Conservation (phyloP, 2,329 filamentous ascomycete species). For the Ophiosphaerella herpotricha region DNA sequence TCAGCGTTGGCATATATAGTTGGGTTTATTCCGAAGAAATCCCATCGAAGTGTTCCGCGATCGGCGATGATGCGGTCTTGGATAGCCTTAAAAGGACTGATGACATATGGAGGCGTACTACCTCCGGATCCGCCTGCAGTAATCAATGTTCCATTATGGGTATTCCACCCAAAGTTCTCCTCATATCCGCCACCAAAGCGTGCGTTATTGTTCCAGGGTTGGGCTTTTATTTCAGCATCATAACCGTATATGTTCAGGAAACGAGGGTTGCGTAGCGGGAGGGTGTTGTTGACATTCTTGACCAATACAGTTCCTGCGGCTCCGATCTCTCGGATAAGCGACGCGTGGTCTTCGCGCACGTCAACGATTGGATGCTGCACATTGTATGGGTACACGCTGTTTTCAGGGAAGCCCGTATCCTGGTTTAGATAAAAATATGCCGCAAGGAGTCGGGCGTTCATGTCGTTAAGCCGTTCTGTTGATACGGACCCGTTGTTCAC, state of each 20-base stretch:
- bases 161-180: constrained; percentile 44
- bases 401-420: constrained; percentile 40
- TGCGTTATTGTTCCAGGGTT: constrained; percentile 45
- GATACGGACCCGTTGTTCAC: constrained; percentile 36
- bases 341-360: constrained; percentile 49
- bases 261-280: constrained; percentile 55
- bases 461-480: constrained; percentile 32
- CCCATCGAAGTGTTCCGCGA: constrained; percentile 41
- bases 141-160: constrained; percentile 49
- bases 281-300: constrained; percentile 59
- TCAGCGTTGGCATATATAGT: constrained; percentile 41
- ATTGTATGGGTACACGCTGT: constrained; percentile 27
- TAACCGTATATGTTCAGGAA: constrained; percentile 48
- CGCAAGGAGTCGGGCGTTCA: constrained; percentile 37
- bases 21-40: constrained; percentile 39
- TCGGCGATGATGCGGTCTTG: constrained; percentile 34
- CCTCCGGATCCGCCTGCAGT: constrained; percentile 48
- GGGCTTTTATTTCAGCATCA: constrained; percentile 42
- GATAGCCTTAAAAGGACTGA: constrained; percentile 49
- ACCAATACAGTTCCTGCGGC: constrained; percentile 48
- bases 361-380: constrained; percentile 51
- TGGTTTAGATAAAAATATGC: constrained; percentile 44
- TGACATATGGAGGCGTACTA: constrained; percentile 46
- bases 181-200: constrained; percentile 47
- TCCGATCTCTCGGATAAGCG: constrained; percentile 48